These are phyloP conservation scores for Microthlaspi erraticum DNA, from an alignment of 345 rosid genomes.

Conservation along the genomic window DNA sequence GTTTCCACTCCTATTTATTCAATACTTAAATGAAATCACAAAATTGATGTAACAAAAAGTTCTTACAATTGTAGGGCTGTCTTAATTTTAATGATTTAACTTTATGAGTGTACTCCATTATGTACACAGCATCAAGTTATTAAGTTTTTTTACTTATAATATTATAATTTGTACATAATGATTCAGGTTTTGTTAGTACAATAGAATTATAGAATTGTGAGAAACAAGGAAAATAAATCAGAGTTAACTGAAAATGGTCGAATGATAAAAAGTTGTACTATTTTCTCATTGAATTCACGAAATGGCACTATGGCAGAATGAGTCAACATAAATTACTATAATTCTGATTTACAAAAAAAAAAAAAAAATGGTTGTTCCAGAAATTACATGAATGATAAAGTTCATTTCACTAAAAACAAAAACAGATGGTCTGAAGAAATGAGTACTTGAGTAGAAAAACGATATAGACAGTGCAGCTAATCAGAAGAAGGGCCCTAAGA, in stretches of 20 bases:
- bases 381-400: background rate
- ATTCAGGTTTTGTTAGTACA: background rate
- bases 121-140: background rate
- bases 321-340: background rate
- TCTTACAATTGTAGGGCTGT: conserved; percentile 15
- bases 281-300: background rate
- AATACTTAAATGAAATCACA: conserved; percentile 11
- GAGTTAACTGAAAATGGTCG: background rate
- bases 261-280: background rate
- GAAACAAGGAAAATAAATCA: background rate
- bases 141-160: background rate
- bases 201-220: background rate
- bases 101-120: conserved; percentile 18
- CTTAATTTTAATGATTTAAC: conserved; percentile 2
- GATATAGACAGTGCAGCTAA: conserved; percentile 34
- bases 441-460: background rate
- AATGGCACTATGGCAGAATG: background rate
- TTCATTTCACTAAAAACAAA: background rate
- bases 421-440: conserved; percentile 7
- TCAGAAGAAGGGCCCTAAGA: conserved; percentile 8
- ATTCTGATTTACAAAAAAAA: too few relatives aligned
- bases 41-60: conserved; percentile 31
- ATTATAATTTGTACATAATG: too few relatives aligned
- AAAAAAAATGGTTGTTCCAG: background rate
- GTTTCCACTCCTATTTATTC: conserved; percentile 3